Percentiles rank a stretch among this genome's conserved stretches.
phyloP scores from a whole-genome alignment of 164 flowering plant genomes.

The Umbellularia californica region DNA sequence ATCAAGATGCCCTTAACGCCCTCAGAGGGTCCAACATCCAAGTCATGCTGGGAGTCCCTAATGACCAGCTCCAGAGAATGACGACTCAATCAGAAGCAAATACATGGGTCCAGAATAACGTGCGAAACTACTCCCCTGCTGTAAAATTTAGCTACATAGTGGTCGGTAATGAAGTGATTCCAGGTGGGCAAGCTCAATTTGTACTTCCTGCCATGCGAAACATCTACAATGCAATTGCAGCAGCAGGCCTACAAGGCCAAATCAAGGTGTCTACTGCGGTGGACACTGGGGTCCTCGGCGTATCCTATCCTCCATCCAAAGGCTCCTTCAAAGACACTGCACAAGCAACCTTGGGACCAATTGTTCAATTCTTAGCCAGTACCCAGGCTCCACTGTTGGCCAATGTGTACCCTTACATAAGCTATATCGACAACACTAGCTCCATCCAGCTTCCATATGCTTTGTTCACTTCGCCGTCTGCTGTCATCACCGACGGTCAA shows the following conservation, averaged over 20 bases:
- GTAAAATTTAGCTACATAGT: conserved; percentile 37
- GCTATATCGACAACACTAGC: conserved; percentile 14
- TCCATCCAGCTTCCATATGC: conserved; percentile 12
- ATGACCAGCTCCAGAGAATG: conserved; percentile 29
- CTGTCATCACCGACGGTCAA: background rate
- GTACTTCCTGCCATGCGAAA: conserved; percentile 26
- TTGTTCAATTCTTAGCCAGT: conserved; percentile 11
- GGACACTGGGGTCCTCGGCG: conserved; percentile 11
- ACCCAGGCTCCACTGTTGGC: conserved; percentile 24
- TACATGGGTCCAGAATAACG: conserved; percentile 34
- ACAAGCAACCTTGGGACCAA: background rate
- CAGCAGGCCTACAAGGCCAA: conserved; percentile 5
- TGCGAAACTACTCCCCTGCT: conserved; percentile 17
- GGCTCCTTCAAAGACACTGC: background rate
- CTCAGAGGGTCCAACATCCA: conserved; percentile 39
- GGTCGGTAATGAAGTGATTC: conserved; percentile 47
- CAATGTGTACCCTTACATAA: conserved; percentile 41
- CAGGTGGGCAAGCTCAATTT: conserved; percentile 4
- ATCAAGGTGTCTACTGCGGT: conserved; percentile 35
- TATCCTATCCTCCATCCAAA: conserved; percentile 33
- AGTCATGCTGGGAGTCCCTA: conserved; percentile 36
- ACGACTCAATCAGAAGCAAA: conserved; percentile 27
- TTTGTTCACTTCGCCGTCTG: background rate
- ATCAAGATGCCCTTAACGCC: conserved; percentile 29
- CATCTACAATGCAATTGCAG: conserved; percentile 14